Evolutionary conservation across 352 stramenopile species (phyloP), one percentile per base, ranked within the genome.

Genomic region (Phytophthora brassicae): DNA sequence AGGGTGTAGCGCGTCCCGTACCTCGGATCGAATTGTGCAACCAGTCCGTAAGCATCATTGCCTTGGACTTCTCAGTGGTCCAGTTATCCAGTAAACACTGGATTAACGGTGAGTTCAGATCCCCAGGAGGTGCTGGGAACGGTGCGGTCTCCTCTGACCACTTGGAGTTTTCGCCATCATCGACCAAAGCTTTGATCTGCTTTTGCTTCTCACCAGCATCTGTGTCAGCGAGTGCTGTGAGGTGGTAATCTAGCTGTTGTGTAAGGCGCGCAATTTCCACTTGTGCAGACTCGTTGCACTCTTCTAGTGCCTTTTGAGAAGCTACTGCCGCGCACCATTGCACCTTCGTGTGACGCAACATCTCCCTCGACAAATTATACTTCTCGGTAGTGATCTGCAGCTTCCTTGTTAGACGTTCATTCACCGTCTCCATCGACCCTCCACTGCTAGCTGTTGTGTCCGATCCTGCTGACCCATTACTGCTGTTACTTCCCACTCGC

Each of bases 91-190:
- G 56, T 31, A 90, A 61, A 56, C 77, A 81, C 47, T 72, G 72
- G 53, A 90, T 90, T 4, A 88, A 47, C 35, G 81, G 81, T 26
- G 81, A 90, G 47, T 87, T 85, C 22, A 90, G 33, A 46, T 90
- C 81, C 2, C 78, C 79, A 3, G 81, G 81, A 45, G 77, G 79
- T 28, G 81, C 78, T 24, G 78, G 74, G 56, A 82, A 88, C 16
- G 74, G 71, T 13, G 67, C 75, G 6, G 56, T 77, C 54, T 87
- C 79, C 44, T 87, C 72, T 19, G 79, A 62, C 79, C 79, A 88
- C 24, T 79, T 73, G 26, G 44, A 28, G 55, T 36, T 66, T 14
- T 76, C 54, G 17, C 74, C 66, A 6, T 56, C 53, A 41, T 62
- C 72, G 4, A 69, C 58, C 17, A 72, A 22, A n/a, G 39, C 52